These are phyloP conservation scores for Dioscorea cayenensis DNA, from an alignment of 116 monocot species.

Conservation along the genomic window DNA sequence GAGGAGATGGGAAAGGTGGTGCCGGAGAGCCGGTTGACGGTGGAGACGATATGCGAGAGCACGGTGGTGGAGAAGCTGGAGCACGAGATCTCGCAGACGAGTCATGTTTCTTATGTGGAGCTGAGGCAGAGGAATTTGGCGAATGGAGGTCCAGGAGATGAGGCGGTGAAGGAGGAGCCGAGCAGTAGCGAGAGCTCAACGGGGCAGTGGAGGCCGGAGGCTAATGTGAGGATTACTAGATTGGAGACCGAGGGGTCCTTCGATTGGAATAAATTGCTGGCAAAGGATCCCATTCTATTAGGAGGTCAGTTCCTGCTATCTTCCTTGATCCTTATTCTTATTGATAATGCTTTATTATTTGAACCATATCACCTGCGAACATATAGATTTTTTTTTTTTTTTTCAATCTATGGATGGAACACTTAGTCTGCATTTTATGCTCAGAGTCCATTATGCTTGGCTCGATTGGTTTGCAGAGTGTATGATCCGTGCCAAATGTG, in stretches of 20 bases:
- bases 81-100: conserved; percentile 23
- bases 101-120: conserved; percentile 41
- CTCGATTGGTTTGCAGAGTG: no score
- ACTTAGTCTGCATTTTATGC: no score
- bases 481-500: no score
- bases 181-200: conserved; percentile 17
- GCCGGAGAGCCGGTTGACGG: conserved; percentile 23
- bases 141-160: conserved; percentile 8
- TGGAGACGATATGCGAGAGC: conserved; percentile 25
- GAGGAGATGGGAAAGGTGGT: conserved; percentile 13
- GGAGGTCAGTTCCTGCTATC: conserved; percentile 22
- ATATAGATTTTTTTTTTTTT: no score
- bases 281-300: conserved; percentile 28
- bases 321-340: background rate
- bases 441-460: no score
- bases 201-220: conserved; percentile 25
- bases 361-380: no score
- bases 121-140: conserved; percentile 62
- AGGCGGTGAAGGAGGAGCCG: conserved; percentile 4
- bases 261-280: conserved; percentile 58
- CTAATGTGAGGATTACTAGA: conserved; percentile 25
- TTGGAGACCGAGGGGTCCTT: conserved; percentile 47
- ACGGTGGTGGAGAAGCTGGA: conserved; percentile 24
- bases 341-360: no score
- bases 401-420: no score